Percentiles rank a stretch among this genome's conserved stretches.
Evolutionary conservation across 306 rosid genomes (phyloP).

Genomic region (Prunus mongolica): DNA sequence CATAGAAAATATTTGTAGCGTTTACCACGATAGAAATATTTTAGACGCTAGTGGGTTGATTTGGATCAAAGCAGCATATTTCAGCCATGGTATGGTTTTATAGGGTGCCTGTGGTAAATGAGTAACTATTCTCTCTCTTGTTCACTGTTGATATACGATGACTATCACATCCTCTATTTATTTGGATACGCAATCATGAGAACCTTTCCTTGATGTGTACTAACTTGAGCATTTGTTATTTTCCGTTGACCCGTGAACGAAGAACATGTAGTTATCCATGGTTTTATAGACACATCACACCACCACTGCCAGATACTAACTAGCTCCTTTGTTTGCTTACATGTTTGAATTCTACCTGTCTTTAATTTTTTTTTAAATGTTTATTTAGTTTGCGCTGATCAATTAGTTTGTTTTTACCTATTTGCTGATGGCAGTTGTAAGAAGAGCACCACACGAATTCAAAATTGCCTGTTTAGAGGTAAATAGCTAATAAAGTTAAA

Average conservation of each 20-base stretch:
- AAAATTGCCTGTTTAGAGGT: constrained; percentile 99
- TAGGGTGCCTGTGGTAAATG: neutral
- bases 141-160: neutral
- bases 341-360: constrained; percentile 1
- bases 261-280: neutral
- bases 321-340: neutral
- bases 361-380: neutral
- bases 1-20: neutral
- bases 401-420: constrained; percentile 18
- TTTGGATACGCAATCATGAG: neutral
- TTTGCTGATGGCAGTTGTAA: constrained; percentile 58
- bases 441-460: constrained; percentile 99
- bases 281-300: neutral
- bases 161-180: neutral
- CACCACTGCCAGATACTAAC: neutral
- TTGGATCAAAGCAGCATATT: neutral
- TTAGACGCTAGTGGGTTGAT: neutral
- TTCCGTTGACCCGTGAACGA: neutral
- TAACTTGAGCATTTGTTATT: neutral
- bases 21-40: neutral
- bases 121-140: neutral
- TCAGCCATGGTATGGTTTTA: neutral
- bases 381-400: constrained; percentile 16
- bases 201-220: neutral
- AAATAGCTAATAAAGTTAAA: constrained; percentile 18